A percentile compares a stretch with the other conserved stretches of the same genome.
Conservation (phyloP, 208 protist genomes). For the Trypanosoma grayi region DNA sequence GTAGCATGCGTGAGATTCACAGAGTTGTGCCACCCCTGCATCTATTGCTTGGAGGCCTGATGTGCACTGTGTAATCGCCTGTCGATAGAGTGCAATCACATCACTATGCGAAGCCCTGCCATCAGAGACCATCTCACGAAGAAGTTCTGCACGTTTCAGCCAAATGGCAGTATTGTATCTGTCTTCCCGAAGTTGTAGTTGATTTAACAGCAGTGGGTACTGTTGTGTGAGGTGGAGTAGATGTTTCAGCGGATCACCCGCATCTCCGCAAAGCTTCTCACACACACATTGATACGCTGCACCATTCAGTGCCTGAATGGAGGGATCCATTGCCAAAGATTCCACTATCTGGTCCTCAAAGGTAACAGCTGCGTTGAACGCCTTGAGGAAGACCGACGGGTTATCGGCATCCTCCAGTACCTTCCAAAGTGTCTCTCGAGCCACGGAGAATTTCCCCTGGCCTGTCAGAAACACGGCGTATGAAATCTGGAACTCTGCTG, state of each 20-base stretch:
- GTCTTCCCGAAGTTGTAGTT: conserved; percentile 54
- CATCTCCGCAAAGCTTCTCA: conserved; percentile 19
- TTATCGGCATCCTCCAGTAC: conserved; percentile 54
- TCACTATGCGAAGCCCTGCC: conserved; percentile 28
- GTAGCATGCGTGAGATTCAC: conserved; percentile 39
- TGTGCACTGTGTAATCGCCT: conserved; percentile 70
- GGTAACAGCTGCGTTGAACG: conserved; percentile 53
- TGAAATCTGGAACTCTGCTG: conserved; percentile 40
- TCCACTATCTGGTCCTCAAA: conserved; percentile 78
- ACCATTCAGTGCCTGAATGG: conserved; percentile 33
- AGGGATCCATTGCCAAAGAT: conserved; percentile 53
- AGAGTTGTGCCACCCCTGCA: conserved; percentile 57
- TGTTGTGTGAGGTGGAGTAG: conserved; percentile 36
- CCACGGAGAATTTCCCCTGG: conserved; percentile 55
- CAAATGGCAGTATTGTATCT: conserved; percentile 50
- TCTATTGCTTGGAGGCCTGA: conserved; percentile 44
- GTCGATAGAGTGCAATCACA: conserved; percentile 46
- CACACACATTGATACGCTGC: conserved; percentile 30
- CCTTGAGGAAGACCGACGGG: conserved; percentile 35
- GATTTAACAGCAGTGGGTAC: conserved; percentile 64
- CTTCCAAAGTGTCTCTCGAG: conserved; percentile 35
- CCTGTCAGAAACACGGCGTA: conserved; percentile 67
- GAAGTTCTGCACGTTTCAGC: conserved; percentile 77
- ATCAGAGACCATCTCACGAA: conserved; percentile 43
- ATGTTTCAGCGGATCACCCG: conserved; percentile 34